Percentiles rank a stretch among this genome's conserved stretches.
Conservation (phyloP, 2,329 filamentous ascomycete genomes). For the Aspergillus pseudoterreus region DNA sequence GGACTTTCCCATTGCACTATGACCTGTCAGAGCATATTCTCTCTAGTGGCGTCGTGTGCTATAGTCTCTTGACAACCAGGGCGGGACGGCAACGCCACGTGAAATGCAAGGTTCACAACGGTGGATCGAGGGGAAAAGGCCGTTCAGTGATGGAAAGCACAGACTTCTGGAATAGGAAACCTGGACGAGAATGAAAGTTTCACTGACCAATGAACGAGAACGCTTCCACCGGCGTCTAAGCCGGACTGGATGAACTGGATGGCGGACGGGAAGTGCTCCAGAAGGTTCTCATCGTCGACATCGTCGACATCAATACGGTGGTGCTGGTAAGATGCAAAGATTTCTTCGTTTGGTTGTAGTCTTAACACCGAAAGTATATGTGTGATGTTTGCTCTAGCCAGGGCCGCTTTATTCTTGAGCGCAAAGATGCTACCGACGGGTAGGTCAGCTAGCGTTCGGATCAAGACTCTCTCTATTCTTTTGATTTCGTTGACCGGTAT, state of each 20-base stretch:
- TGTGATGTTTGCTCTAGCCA: slow-evolving; percentile 73
- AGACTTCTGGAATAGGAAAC: not conserved
- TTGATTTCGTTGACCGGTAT: not conserved
- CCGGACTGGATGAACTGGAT: slow-evolving; percentile 81
- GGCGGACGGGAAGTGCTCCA: slow-evolving; percentile 73
- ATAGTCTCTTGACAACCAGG: not conserved
- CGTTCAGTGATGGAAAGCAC: not conserved
- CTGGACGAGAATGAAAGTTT: slow-evolving; percentile 7
- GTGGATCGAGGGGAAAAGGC: not conserved
- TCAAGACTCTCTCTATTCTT: too few relatives aligned
- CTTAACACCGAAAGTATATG: slow-evolving; percentile 83
- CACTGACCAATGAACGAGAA: slow-evolving; percentile 69
- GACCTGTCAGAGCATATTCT: slow-evolving; percentile 3
- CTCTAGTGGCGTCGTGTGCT: not conserved
- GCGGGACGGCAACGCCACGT: not conserved
- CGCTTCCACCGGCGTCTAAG: slow-evolving; percentile 57
- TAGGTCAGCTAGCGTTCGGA: slow-evolving; percentile 4
- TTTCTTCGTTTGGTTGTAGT: slow-evolving; percentile 54
- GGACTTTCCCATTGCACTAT: slow-evolving; percentile 92
- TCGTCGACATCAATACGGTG: slow-evolving; percentile 84
- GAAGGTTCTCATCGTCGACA: slow-evolving; percentile 80
- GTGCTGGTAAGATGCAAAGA: slow-evolving; percentile 65
- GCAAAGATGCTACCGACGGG: slow-evolving; percentile 65
- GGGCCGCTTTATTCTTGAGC: slow-evolving; percentile 65
- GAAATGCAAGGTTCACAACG: not conserved